Evolutionary conservation across 495 filamentous ascomycete genomes (phyloP), one percentile per base, ranked within the genome.

Genomic region (Baudoinia panamericana): DNA sequence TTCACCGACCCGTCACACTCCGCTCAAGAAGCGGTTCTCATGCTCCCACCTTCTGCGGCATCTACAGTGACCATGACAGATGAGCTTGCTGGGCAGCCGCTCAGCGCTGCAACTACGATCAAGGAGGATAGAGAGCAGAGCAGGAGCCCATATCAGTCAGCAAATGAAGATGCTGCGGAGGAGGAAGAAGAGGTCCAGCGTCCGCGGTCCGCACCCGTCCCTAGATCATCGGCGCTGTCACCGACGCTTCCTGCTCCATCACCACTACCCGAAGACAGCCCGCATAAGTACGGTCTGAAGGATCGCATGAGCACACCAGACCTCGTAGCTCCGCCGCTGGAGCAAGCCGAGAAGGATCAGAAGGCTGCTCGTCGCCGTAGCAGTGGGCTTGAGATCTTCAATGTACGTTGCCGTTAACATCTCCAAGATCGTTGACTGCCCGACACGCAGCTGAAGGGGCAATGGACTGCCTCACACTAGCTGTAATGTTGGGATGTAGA

Each of bases 271-370:
- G 48, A 51, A 36, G 48, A 51, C 39, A 51, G 48, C 21, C 48
- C 48, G 23, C 48, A 51, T 23, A 51, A 51, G 32, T 51, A 51
- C 27, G 48, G 48, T 1, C 19, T 51, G 26, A 41, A 33, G 26
- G 48, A 51, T 23, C 48, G 45, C 6, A 46, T 51, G 48, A 39
- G 42, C 33, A 51, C 48, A 4, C 48, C 48, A 3, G 48, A 51
- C 24, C 17, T 34, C 8, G 19, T 13, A 1, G 30, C 18, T 4
- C 42, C 42, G 18, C 41, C 47, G 7, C n/a, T n/a, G n/a, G n/a
- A n/a, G n/a, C n/a, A n/a, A n/a, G 29, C 24, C 8, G 41, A 50
- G 21, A 40, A 45, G 19, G 33, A 36, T 25, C 20, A 36, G 4
- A 25, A 30, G 17, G 43, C 37, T 21, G 43, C 48, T 4, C 25